A percentile compares a stretch with the other conserved stretches of the same genome.
phyloP scores from a whole-genome alignment of 2,329 filamentous ascomycete species.

The Aspergillus sp. region DNA sequence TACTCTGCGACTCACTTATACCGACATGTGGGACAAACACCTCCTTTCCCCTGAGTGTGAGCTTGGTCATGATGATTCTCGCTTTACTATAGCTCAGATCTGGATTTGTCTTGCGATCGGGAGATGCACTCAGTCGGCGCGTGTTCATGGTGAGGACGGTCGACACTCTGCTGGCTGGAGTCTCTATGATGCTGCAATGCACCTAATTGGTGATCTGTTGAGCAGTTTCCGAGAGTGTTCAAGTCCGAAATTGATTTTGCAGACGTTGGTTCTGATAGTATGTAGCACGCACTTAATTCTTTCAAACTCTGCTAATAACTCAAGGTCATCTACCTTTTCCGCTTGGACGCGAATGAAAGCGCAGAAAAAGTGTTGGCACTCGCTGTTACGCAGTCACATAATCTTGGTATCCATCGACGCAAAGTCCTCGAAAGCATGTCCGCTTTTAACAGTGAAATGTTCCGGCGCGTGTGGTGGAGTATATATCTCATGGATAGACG shows the following conservation, averaged over 20 bases:
- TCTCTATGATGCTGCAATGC: conserved; percentile 14
- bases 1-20: conserved; percentile 9
- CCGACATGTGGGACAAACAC: conserved; percentile 6
- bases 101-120: conserved; percentile 17
- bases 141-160: conserved; percentile 6
- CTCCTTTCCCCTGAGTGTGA: conserved; percentile 1
- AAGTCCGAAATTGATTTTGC: conserved; percentile 10
- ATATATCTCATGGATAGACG: conserved; percentile 19
- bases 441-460: conserved; percentile 15
- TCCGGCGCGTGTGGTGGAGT: conserved; percentile 25
- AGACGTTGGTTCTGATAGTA: conserved; percentile 14
- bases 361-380: conserved; percentile 11
- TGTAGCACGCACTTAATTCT: background rate
- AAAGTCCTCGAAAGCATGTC: conserved; percentile 9
- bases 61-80: background rate
- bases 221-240: conserved; percentile 9
- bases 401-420: conserved; percentile 16
- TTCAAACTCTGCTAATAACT: background rate
- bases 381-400: conserved; percentile 15
- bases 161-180: conserved; percentile 20
- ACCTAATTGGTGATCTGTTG: conserved; percentile 14
- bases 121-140: conserved; percentile 14
- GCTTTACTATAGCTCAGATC: conserved; percentile 11
- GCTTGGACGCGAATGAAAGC: conserved; percentile 10
- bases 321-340: conserved; percentile 16